phyloP scores from a whole-genome alignment of 495 filamentous ascomycete species.

The Extremus antarcticus region DNA sequence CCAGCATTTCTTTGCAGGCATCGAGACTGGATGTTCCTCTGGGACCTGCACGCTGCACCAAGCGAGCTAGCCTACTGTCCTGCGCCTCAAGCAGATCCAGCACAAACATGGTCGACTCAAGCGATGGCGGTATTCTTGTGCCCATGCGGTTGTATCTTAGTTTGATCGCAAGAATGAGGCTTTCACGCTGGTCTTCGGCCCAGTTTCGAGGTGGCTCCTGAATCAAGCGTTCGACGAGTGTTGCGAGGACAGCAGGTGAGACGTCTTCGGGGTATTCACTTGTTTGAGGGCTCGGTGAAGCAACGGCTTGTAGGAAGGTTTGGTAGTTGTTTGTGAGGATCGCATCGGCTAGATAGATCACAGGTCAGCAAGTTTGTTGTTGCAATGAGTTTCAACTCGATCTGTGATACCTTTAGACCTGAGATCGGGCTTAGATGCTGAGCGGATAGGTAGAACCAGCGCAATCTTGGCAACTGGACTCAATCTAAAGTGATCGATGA shows the following conservation, averaged over 20 bases:
- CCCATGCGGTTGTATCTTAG: conserved; percentile 54
- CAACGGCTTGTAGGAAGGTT: conserved; percentile 62
- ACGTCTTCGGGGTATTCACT: conserved; percentile 53
- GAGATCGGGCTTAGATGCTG: conserved; percentile 63
- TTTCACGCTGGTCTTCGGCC: conserved; percentile 58
- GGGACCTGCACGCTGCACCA: conserved; percentile 66
- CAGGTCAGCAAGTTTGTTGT: background rate
- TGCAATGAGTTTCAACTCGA: too few species aligned
- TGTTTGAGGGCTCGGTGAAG: conserved; percentile 32
- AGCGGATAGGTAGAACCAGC: conserved; percentile 81
- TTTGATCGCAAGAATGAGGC: conserved; percentile 54
- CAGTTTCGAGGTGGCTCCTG: conserved; percentile 73
- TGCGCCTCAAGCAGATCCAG: conserved; percentile 54
- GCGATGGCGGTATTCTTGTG: conserved; percentile 53
- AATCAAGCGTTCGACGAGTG: conserved; percentile 70
- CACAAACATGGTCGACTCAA: conserved; percentile 64
- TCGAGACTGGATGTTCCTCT: conserved; percentile 44
- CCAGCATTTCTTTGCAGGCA: conserved; percentile 51
- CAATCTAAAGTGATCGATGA: conserved; percentile 87
- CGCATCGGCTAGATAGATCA: conserved; percentile 54
- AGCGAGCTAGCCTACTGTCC: conserved; percentile 53
- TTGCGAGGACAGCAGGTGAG: conserved; percentile 53
- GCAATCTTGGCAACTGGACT: conserved; percentile 77
- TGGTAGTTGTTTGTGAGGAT: conserved; percentile 65
- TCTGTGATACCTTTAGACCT: conserved; percentile 69